Conservation (phyloP, 352 stramenopile species). For the Globisporangium alternatum region DNA sequence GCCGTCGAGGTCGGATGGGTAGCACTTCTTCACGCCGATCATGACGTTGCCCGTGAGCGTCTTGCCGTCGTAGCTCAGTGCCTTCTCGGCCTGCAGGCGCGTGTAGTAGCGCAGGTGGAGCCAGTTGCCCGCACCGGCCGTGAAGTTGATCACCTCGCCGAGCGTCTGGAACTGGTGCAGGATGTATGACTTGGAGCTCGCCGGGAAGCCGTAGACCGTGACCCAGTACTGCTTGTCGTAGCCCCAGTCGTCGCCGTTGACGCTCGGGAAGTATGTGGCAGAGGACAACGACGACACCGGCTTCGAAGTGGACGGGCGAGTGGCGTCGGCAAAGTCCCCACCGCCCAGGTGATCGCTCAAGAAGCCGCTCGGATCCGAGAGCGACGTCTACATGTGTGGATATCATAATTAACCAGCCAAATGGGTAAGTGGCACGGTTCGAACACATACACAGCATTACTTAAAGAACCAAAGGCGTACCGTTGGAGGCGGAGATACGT, state of each 20-base stretch:
- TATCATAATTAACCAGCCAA: background rate
- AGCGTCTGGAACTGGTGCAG: conserved; percentile 76
- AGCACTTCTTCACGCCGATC: conserved; percentile 81
- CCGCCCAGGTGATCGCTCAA: conserved; percentile 31
- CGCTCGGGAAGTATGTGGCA: conserved; percentile 38
- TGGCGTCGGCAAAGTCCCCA: conserved; percentile 22
- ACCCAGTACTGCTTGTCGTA: conserved; percentile 84
- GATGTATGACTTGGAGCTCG: conserved; percentile 59
- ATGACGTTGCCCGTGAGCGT: conserved; percentile 66
- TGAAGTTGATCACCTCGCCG: conserved; percentile 73
- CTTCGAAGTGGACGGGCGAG: conserved; percentile 5
- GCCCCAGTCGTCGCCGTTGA: conserved; percentile 71
- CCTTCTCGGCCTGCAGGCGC: conserved; percentile 77
- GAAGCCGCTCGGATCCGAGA: conserved; percentile 43
- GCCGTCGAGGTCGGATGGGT: conserved; percentile 61
- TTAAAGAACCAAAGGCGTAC: conserved; percentile 13
- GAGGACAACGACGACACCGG: background rate
- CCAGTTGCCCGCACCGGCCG: conserved; percentile 67
- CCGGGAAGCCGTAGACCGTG: conserved; percentile 75
- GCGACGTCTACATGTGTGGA: conserved; percentile 27
- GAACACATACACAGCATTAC: background rate
- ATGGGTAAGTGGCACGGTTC: too few relatives aligned
- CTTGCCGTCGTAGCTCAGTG: conserved; percentile 64
- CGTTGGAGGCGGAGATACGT: conserved; percentile 56
- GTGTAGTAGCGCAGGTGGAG: conserved; percentile 79